Evolutionary conservation across 306 rosid genomes (phyloP).

Genomic region (Urtica urens): DNA sequence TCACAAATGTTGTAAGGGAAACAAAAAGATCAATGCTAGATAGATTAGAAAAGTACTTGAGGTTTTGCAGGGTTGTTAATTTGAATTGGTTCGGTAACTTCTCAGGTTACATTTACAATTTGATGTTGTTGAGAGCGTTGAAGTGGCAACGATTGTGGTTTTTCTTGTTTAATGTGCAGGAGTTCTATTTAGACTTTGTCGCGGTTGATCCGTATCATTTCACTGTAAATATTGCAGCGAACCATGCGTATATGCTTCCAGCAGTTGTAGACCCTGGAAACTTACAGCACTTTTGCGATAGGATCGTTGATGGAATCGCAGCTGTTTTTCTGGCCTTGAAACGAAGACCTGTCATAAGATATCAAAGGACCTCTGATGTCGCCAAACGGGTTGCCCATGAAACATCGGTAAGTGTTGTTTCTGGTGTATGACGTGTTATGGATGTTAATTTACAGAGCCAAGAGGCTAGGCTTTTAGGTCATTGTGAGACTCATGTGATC

Average conservation of each 20-base stretch:
- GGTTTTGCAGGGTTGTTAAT: no score
- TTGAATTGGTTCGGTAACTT: not conserved
- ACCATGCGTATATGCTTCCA: slow-evolving; percentile 79
- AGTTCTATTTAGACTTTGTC: slow-evolving; percentile 80
- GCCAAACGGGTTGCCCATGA: slow-evolving; percentile 91
- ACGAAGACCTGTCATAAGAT: slow-evolving; percentile 81
- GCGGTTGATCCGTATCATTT: slow-evolving; percentile 84
- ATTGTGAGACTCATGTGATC: slow-evolving; percentile 20
- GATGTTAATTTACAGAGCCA: not conserved
- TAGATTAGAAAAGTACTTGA: no score
- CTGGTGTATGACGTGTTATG: not conserved
- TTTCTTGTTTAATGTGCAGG: slow-evolving; percentile 54
- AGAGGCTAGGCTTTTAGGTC: not conserved
- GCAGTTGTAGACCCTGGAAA: slow-evolving; percentile 74
- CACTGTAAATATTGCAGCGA: slow-evolving; percentile 64
- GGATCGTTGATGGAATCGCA: slow-evolving; percentile 75
- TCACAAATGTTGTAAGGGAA: no score
- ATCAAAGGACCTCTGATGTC: slow-evolving; percentile 82
- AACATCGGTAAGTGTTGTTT: slow-evolving; percentile 46
- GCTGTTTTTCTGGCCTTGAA: slow-evolving; percentile 78
- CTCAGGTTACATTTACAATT: slow-evolving; percentile 8
- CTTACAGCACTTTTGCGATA: slow-evolving; percentile 58
- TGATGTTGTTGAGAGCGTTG: slow-evolving; percentile 16
- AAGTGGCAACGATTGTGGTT: slow-evolving; percentile 18
- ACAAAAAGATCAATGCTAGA: no score